Evolutionary conservation across 495 filamentous ascomycete genomes (phyloP).

Genomic region (Penicillium canariense): DNA sequence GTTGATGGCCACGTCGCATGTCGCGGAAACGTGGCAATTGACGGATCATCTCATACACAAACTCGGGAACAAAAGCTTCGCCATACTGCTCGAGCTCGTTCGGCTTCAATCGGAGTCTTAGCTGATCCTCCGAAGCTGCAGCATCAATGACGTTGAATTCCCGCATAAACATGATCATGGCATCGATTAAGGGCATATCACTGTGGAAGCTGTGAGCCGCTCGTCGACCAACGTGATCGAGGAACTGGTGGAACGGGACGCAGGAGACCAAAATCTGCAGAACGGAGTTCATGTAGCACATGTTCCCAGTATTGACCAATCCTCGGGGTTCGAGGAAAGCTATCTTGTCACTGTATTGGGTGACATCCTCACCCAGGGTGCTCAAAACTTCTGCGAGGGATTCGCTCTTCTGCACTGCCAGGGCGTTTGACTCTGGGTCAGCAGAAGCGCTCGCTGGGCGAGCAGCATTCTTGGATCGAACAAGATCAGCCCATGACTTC

Average conservation of each 20-base stretch:
- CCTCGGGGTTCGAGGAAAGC: constrained; percentile 91
- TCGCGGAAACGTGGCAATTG: constrained; percentile 82
- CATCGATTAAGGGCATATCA: constrained; percentile 89
- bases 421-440: constrained; percentile 44
- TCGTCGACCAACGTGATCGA: constrained; percentile 81
- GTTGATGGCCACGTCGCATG: constrained; percentile 94
- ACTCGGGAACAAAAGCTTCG: constrained; percentile 88
- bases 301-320: constrained; percentile 94
- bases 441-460: constrained; percentile 23
- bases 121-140: constrained; percentile 67
- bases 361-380: constrained; percentile 59
- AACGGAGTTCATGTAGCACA: constrained; percentile 99
- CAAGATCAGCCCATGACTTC: constrained; percentile 77
- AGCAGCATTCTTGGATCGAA: constrained; percentile 51
- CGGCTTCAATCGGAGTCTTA: constrained; percentile 69
- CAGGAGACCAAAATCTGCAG: constrained; percentile 92
- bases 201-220: constrained; percentile 90
- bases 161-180: constrained; percentile 95
- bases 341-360: constrained; percentile 59
- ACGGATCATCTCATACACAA: constrained; percentile 89
- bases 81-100: constrained; percentile 88
- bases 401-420: constrained; percentile 51
- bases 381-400: constrained; percentile 71
- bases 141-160: constrained; percentile 88
- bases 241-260: constrained; percentile 88